Evolutionary conservation across 345 rosid genomes (phyloP).

Genomic region (Ricinus communis): DNA sequence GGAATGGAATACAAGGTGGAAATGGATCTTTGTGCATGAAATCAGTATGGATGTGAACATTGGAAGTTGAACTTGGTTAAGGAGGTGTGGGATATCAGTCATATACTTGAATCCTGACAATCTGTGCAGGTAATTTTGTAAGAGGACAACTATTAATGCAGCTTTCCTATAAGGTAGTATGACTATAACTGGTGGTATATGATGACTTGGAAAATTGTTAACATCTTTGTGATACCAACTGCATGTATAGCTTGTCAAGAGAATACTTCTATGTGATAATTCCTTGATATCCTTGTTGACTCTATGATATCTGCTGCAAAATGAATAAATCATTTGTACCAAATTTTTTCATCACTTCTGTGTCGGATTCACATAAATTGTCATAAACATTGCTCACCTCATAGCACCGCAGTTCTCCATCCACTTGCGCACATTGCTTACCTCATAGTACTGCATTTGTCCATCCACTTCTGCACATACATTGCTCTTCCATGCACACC

Average conservation of each 20-base stretch:
- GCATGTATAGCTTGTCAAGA: neutral
- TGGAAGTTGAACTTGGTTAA: neutral
- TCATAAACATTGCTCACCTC: neutral
- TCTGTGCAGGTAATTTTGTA: constrained; percentile 15
- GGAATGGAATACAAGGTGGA: constrained; percentile 55
- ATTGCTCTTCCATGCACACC: neutral
- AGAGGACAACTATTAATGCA: neutral
- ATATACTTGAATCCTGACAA: neutral
- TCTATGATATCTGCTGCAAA: neutral
- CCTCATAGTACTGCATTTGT: too few species aligned
- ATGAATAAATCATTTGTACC: neutral
- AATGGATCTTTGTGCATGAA: constrained; percentile 19
- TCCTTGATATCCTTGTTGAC: neutral
- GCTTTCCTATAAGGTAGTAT: neutral
- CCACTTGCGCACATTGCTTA: neutral
- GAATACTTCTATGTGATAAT: neutral
- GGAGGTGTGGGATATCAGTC: neutral
- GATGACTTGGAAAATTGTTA: neutral
- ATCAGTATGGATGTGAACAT: neutral
- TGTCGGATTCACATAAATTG: neutral
- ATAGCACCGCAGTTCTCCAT: neutral
- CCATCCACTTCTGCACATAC: neutral
- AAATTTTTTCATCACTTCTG: neutral
- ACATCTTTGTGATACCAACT: neutral
- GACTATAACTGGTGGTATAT: neutral